phyloP scores from a whole-genome alignment of 345 rosid species.

The Citrus mangshanensis region DNA sequence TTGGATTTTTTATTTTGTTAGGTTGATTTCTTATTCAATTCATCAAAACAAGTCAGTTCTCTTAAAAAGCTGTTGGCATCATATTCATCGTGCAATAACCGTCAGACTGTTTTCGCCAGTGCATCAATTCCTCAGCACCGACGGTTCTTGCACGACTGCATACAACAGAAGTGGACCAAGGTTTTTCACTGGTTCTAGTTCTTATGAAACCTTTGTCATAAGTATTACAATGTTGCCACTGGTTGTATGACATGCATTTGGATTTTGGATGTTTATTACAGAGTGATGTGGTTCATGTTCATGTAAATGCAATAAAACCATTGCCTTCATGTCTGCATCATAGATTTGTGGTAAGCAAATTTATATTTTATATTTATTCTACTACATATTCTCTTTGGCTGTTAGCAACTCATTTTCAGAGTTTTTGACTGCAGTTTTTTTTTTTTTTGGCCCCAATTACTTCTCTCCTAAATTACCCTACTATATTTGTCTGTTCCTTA shows the following conservation, averaged over 20 bases:
- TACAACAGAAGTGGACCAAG: slow-evolving; percentile 97
- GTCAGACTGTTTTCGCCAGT: slow-evolving; percentile 87
- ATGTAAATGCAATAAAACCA: slow-evolving; percentile 66
- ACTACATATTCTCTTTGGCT: neutral
- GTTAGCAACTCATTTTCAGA: neutral
- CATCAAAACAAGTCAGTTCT: slow-evolving; percentile 78
- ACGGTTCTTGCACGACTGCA: slow-evolving; percentile 73
- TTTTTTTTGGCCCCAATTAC: neutral
- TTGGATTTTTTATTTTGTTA: slow-evolving; percentile 22
- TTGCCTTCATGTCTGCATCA: slow-evolving; percentile 73
- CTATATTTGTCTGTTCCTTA: neutral
- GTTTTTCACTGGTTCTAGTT: slow-evolving; percentile 33
- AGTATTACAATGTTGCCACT: slow-evolving; percentile 8
- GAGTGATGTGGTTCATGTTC: slow-evolving; percentile 71
- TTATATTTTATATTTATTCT: neutral
- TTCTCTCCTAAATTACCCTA: neutral
- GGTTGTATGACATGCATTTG: slow-evolving; percentile 7
- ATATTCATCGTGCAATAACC: slow-evolving; percentile 67
- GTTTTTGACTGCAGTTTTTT: neutral
- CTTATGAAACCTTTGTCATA: slow-evolving; percentile 3
- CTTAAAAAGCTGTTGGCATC: slow-evolving; percentile 71
- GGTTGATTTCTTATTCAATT: slow-evolving; percentile 95
- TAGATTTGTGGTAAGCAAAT: slow-evolving; percentile 56
- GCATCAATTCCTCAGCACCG: slow-evolving; percentile 95
- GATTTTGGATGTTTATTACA: slow-evolving; percentile 29